phyloP scores from a whole-genome alignment of 345 rosid genomes.

The Sonneratia alba region DNA sequence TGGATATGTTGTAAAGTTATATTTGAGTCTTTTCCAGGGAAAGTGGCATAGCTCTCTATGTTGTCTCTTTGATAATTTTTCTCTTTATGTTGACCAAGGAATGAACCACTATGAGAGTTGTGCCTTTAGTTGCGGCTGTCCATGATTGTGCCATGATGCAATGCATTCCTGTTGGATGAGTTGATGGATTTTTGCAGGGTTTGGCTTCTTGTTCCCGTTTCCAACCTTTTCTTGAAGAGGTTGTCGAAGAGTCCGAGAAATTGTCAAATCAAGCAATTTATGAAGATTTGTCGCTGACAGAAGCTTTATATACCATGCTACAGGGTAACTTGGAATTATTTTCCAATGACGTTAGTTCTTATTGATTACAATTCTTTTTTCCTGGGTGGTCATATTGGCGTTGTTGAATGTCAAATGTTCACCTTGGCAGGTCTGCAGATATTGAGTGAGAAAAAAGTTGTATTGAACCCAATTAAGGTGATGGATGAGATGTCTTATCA shows the following conservation, averaged over 20 bases:
- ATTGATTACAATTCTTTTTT: neutral
- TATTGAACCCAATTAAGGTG: conserved; percentile 52
- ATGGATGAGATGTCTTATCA: conserved; percentile 59
- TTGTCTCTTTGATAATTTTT: neutral
- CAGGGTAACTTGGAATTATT: conserved; percentile 34
- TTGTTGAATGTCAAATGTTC: neutral
- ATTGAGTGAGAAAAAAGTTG: conserved; percentile 28
- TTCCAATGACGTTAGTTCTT: neutral
- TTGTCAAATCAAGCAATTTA: conserved; percentile 19
- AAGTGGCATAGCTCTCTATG: neutral
- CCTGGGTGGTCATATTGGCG: neutral
- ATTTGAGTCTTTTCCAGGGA: neutral
- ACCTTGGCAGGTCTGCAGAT: conserved; percentile 33
- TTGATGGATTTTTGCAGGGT: conserved; percentile 38
- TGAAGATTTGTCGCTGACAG: conserved; percentile 49
- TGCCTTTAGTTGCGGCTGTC: neutral
- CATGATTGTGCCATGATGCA: neutral
- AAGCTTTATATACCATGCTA: conserved; percentile 48
- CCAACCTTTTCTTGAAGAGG: conserved; percentile 45
- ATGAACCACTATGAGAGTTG: neutral
- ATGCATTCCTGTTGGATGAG: neutral
- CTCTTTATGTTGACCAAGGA: neutral
- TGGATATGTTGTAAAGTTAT: neutral
- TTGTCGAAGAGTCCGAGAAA: conserved; percentile 37
- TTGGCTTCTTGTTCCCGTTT: conserved; percentile 68